Percentiles rank a stretch among this genome's conserved stretches.
Conservation (phyloP, 2,329 filamentous ascomycete genomes). For the Claviceps pazoutovae region DNA sequence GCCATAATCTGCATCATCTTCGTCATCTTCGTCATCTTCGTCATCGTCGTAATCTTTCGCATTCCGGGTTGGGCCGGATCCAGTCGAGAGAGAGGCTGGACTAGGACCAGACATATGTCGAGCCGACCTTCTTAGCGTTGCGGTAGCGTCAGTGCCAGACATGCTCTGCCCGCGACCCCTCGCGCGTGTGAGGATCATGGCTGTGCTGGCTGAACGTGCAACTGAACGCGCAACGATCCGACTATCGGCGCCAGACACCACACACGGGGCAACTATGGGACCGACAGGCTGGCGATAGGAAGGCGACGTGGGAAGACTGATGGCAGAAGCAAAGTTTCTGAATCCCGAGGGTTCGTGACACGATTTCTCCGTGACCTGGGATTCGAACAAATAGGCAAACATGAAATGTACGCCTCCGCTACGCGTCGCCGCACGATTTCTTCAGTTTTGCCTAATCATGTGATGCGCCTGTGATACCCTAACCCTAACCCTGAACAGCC, state of each 20-base stretch:
- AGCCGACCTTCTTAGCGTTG: background rate
- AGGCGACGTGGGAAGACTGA: too few relatives aligned
- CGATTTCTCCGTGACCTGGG: too few relatives aligned
- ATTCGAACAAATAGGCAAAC: too few relatives aligned
- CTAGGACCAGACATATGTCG: background rate
- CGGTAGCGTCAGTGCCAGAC: background rate
- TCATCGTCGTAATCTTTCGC: background rate
- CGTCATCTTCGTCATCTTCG: background rate
- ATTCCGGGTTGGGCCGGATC: background rate
- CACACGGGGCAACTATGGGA: too few relatives aligned
- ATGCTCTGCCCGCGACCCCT: background rate
- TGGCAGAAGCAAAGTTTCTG: too few relatives aligned
- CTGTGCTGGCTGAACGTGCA: background rate
- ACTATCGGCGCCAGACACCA: too few relatives aligned
- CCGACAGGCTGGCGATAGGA: too few relatives aligned
- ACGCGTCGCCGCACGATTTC: too few relatives aligned
- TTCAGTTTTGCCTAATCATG: background rate
- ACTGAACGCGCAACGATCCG: background rate
- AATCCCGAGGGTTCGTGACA: too few relatives aligned
- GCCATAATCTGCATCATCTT: too few relatives aligned
- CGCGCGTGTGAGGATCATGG: background rate
- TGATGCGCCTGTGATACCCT: background rate
- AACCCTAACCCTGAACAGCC: background rate
- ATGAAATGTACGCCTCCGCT: too few relatives aligned
- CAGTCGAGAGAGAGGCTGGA: background rate